Percentiles rank a stretch among this genome's conserved stretches.
Conservation (phyloP, 805 yeast genomes). For the Zygotorulaspora danielsina region DNA sequence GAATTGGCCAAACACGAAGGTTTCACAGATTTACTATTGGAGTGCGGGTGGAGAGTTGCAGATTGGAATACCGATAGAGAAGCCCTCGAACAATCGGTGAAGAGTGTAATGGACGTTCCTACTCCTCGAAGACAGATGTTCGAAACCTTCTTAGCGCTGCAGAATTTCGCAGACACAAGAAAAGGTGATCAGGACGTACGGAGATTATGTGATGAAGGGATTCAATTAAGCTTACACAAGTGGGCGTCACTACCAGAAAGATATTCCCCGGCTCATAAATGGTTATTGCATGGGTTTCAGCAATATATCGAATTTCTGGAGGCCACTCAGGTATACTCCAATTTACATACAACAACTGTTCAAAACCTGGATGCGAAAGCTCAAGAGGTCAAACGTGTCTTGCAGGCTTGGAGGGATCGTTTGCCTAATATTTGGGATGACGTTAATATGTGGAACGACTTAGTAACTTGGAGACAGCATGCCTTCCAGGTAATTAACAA, state of each 20-base stretch:
- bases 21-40: slow-evolving; percentile 88
- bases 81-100: slow-evolving; percentile 88
- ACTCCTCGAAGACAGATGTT: slow-evolving; percentile 95
- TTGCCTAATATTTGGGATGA: slow-evolving; percentile 97
- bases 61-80: slow-evolving; percentile 97
- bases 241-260: slow-evolving; percentile 86
- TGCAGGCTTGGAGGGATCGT: slow-evolving; percentile 98
- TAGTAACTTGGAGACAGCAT: slow-evolving; percentile 98
- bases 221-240: slow-evolving; percentile 82
- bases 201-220: slow-evolving; percentile 90
- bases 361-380: slow-evolving; percentile 89
- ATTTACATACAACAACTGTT: slow-evolving; percentile 83
- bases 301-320: slow-evolving; percentile 97
- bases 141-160: slow-evolving; percentile 88
- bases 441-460: slow-evolving; percentile 94
- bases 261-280: slow-evolving; percentile 77
- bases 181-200: slow-evolving; percentile 82
- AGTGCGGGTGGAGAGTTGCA: slow-evolving; percentile 99
- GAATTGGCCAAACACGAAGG: slow-evolving; percentile 98
- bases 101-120: slow-evolving; percentile 97
- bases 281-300: slow-evolving; percentile 89
- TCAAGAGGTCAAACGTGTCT: slow-evolving; percentile 87
- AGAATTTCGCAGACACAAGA: slow-evolving; percentile 87
- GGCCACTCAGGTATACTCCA: slow-evolving; percentile 89
- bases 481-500: slow-evolving; percentile 94